These are phyloP conservation scores for Fusarium hainanense DNA, from an alignment of 2,329 filamentous ascomycete genomes.

Conservation along the genomic window DNA sequence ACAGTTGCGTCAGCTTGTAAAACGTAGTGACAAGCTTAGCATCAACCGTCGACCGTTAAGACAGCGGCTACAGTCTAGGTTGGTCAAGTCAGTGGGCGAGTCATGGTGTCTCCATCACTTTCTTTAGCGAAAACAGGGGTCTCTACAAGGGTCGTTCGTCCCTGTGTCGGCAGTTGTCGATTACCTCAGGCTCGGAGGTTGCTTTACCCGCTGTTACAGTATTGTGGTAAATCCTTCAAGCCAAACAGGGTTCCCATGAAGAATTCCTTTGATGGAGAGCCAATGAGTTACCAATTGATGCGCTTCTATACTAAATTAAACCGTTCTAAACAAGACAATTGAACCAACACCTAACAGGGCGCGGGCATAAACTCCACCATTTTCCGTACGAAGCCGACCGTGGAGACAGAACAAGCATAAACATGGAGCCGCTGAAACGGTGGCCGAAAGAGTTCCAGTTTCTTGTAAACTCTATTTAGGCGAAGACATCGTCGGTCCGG, in stretches of 20 bases:
- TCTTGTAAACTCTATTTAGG: neutral
- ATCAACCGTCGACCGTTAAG: neutral
- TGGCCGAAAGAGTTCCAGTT: neutral
- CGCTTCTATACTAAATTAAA: neutral
- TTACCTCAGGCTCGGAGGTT: slow-evolving; percentile 25
- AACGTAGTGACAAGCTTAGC: neutral
- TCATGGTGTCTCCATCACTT: slow-evolving; percentile 11
- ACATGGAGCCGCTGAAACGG: neutral
- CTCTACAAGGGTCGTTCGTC: neutral
- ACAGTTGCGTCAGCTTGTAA: neutral
- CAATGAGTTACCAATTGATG: neutral
- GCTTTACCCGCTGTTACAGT: slow-evolving; percentile 6
- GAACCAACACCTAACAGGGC: neutral
- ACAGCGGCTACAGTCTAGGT: neutral
- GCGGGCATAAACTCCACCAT: slow-evolving; percentile 1
- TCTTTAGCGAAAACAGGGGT: neutral
- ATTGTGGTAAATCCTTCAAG: neutral
- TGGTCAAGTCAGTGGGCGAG: neutral
- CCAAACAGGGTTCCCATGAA: neutral
- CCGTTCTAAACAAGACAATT: neutral
- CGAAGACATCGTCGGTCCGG: neutral
- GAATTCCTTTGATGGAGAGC: neutral
- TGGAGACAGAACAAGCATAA: neutral
- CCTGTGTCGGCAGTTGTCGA: slow-evolving; percentile 11
- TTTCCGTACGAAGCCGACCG: slow-evolving; percentile 11